Evolutionary conservation across 345 rosid genomes (phyloP), one percentile per base, ranked within the genome.

Genomic region (Eucalyptus albens): DNA sequence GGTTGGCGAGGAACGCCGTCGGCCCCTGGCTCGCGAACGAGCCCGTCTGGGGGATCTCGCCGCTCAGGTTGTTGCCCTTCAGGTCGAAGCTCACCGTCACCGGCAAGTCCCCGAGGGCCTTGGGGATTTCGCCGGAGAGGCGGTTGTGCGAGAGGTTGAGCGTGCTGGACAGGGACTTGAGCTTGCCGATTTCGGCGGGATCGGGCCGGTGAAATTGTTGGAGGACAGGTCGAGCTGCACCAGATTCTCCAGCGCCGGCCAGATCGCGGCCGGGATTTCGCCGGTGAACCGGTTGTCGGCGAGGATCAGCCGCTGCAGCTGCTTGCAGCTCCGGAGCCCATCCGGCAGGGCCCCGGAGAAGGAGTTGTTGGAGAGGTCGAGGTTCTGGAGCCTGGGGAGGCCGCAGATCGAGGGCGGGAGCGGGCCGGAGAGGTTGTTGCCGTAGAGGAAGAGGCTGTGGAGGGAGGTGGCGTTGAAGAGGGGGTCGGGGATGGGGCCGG

Each of bases 1-100:
- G 98, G 26, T 98, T 98, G 60, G 92, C 91, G 88, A 98, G 97
- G 86, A 98, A 98, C 33, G 99, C 99, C 22, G 99, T 97, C 55
- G 99, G 99, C 85, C 99, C 99, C 85, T 97, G 99, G 92, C 95
- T 97, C 1, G 95, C 92, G 93, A 98, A 98, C 7, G 99, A 96
- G 26, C 99, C 99, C 3, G 97, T 93, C 92, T 96, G 97, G 49
- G 99, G 99, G 40, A 98, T 97, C 89, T 97, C 96, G 2, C 99
- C 99, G 90, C 92, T 94, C 19, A 98, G 91, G 90, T 98, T 93
- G 87, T 98, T 98, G 92, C 90, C 91, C 85, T 97, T 92, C 89
- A 98, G 94, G 93, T 98, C 99, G 83, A 97, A 95, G 89, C 97
- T 96, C 88, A 98, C 99, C 1, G 98, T 94, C 11, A 96, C 96